Base-by-base conservation (phyloP, 2,329 filamentous ascomycete genomes). In the Scytalidium lignicola region DNA sequence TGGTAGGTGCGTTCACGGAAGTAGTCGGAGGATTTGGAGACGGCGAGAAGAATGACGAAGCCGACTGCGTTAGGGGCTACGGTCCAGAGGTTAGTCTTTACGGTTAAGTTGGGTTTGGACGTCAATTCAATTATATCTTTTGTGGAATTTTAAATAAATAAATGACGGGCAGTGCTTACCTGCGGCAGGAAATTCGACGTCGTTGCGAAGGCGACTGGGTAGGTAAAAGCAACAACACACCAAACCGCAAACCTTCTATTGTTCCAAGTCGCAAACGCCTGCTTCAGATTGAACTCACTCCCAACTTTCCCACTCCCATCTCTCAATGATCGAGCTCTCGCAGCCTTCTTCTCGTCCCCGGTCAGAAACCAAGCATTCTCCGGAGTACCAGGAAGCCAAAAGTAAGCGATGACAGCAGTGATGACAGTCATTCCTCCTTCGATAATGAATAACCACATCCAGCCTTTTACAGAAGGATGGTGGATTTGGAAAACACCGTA, bases 31-130 rank as follows among this genome's bases (percentile, higher is more conserved):
- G 67, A 70, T 46, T 68, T 71, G 0, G 71, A 66, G 6, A 76
- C 68, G 4, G 52, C 61, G 1, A 76, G 65, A 5, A 77, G 59
- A 8, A 76, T 62, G 6, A 75, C 55, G 13, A 74, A 73, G 0
- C 73, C 74, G 0, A 71, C 70, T 4, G 71, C 62, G 21, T 77
- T 76, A 0, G 73, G 73, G 2, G 73, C 70, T 3, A 76, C 72
- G 0, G 72, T 75, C 59, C 68, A 73, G 3, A 76, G 63, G 49
- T 76, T 76, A 0, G 73, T 75, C 40, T 72, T 70, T 26, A 76
- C 61, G 0, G 66, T 65, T 3, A 60, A 66, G 50, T n/a, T n/a
- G n/a, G n/a, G n/a, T n/a, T n/a, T n/a, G n/a, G n/a, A n/a, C n/a
- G n/a, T n/a, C n/a, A n/a, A n/a, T n/a, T n/a, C n/a, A n/a, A n/a